These are phyloP conservation scores for Nakazawaea wyomingensis DNA, from an alignment of 805 yeast species.

Conservation along the genomic window DNA sequence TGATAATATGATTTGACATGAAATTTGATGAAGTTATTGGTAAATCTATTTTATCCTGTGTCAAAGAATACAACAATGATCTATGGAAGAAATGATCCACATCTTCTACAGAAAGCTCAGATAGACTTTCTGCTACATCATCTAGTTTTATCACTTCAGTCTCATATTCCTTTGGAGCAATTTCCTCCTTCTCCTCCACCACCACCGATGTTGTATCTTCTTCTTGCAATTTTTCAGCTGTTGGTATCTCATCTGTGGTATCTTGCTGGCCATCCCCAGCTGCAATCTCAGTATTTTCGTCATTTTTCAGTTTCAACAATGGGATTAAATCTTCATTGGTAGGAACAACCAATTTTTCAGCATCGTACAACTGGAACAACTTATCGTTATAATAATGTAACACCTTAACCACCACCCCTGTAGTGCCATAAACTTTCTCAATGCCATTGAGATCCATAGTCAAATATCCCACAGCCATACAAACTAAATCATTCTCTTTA, in stretches of 20 bases:
- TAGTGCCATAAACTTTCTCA: constrained; percentile 48
- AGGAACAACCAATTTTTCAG: constrained; percentile 40
- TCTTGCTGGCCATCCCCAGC: no score
- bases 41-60: constrained; percentile 45
- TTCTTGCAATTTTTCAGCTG: no score
- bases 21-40: constrained; percentile 75
- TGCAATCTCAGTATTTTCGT: no score
- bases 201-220: no score
- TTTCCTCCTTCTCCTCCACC: background rate
- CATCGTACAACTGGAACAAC: constrained; percentile 47
- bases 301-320: background rate
- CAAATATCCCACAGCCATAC: constrained; percentile 70
- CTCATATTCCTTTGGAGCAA: background rate
- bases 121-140: constrained; percentile 31
- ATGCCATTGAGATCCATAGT: constrained; percentile 39
- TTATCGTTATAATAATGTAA: constrained; percentile 68
- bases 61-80: constrained; percentile 66
- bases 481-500: constrained; percentile 51
- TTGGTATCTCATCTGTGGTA: no score
- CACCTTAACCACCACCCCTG: constrained; percentile 76
- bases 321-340: constrained; percentile 22
- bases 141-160: constrained; percentile 14
- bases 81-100: constrained; percentile 70
- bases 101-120: constrained; percentile 50
- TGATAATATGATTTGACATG: constrained; percentile 63